phyloP scores from a whole-genome alignment of 1,139 yeast genomes.

The Meyerozyma carpophila region DNA sequence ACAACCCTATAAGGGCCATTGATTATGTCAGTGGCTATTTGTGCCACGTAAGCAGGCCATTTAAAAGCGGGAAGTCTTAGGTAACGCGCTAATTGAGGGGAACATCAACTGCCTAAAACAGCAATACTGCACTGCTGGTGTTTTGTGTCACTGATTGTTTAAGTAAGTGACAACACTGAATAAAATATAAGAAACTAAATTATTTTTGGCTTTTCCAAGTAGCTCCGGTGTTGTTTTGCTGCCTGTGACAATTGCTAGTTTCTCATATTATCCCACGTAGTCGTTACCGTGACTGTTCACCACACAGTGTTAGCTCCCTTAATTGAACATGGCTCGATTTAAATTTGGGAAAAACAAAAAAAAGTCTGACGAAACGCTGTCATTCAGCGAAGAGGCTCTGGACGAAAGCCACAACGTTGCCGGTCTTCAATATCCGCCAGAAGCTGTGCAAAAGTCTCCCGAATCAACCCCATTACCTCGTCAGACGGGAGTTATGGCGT shows the following conservation, averaged over 20 bases:
- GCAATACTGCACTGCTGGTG: background rate
- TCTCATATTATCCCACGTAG: background rate
- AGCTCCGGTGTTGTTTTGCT: background rate
- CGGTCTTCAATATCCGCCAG: background rate
- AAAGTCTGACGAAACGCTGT: conserved; percentile 3
- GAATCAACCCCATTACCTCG: background rate
- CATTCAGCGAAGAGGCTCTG: background rate
- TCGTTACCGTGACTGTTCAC: background rate
- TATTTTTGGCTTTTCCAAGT: no score
- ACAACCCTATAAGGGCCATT: background rate
- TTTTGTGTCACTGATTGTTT: conserved; percentile 1
- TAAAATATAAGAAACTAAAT: background rate
- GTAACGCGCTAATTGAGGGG: background rate
- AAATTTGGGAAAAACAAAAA: conserved; percentile 16
- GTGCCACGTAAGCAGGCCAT: background rate
- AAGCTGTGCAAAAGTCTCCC: background rate
- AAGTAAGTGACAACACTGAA: background rate
- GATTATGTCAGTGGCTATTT: background rate
- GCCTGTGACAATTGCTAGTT: background rate
- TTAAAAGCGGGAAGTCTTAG: background rate
- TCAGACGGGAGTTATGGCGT: background rate
- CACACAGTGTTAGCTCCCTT: background rate
- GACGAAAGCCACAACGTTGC: background rate
- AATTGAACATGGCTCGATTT: conserved; percentile 13
- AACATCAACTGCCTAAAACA: background rate